phyloP scores from a whole-genome alignment of 2,329 filamentous ascomycete genomes.

The Fusarium sambucinum region DNA sequence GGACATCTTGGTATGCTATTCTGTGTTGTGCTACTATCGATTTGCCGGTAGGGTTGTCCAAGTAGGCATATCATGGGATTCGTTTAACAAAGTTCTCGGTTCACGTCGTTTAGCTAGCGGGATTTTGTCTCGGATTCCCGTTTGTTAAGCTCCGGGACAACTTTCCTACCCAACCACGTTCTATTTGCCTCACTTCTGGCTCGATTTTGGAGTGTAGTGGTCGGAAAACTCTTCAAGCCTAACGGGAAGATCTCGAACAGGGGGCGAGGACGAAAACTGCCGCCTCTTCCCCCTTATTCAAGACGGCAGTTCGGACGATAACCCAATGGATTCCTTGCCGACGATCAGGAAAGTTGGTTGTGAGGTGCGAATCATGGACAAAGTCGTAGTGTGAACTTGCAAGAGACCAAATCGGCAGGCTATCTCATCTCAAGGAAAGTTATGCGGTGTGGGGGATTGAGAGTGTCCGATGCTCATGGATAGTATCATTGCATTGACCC shows the following conservation, averaged over 20 bases:
- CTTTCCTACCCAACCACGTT: not conserved
- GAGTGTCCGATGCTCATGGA: no score
- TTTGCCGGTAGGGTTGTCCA: not conserved
- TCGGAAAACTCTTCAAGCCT: not conserved
- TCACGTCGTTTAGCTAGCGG: constrained; percentile 9
- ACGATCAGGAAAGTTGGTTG: not conserved
- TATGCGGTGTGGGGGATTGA: not conserved
- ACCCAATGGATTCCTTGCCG: not conserved
- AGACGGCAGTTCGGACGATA: not conserved
- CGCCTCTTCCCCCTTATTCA: not conserved
- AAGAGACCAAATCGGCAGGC: not conserved
- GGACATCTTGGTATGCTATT: not conserved
- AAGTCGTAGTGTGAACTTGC: not conserved
- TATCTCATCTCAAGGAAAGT: not conserved
- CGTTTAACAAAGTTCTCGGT: not conserved
- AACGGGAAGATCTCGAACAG: not conserved
- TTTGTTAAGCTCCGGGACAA: not conserved
- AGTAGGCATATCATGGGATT: not conserved
- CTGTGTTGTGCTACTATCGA: not conserved
- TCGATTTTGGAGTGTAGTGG: not conserved
- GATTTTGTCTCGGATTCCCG: not conserved
- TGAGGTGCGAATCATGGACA: not conserved
- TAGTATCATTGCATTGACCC: not conserved
- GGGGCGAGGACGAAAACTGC: not conserved
- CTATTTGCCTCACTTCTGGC: not conserved